Conservation (phyloP, 2,329 filamentous ascomycete species). For the Clonostachys solani region DNA sequence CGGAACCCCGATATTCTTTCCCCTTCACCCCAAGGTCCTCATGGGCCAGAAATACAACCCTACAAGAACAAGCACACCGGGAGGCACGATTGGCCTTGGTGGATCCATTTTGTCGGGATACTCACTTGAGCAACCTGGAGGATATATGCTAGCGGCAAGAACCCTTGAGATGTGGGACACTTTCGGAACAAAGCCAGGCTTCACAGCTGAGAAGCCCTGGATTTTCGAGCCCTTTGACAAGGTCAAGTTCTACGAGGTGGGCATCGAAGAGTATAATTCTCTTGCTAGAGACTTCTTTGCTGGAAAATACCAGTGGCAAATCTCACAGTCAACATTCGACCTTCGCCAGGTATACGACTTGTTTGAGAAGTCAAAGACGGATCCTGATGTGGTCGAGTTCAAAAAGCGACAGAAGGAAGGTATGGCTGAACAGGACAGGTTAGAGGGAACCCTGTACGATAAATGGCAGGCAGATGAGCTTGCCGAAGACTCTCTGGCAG, state of each 20-base stretch:
- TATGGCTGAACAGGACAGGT: constrained; percentile 6
- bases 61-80: constrained; percentile 20
- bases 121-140: constrained; percentile 23
- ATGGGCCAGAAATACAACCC: constrained; percentile 19
- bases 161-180: constrained; percentile 23
- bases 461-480: constrained; percentile 17
- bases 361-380: constrained; percentile 9
- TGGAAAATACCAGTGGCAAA: constrained; percentile 18
- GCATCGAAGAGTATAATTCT: constrained; percentile 17
- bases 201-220: constrained; percentile 19
- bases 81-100: constrained; percentile 23
- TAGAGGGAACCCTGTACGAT: constrained; percentile 17
- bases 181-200: constrained; percentile 17
- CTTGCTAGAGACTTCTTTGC: constrained; percentile 15
- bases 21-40: constrained; percentile 4
- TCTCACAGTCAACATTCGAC: constrained; percentile 17
- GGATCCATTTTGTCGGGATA: constrained; percentile 22
- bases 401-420: constrained; percentile 10
- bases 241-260: constrained; percentile 20
- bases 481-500: constrained; percentile 7
- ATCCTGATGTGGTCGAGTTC: constrained; percentile 9
- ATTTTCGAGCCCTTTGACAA: constrained; percentile 26
- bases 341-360: constrained; percentile 16
- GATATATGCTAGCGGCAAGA: constrained; percentile 23
- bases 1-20: constrained; percentile 20